Percentiles rank a stretch among this genome's conserved stretches.
phyloP scores from a whole-genome alignment of 2,329 filamentous ascomycete species.

The Myriosclerotinia scirpicola region DNA sequence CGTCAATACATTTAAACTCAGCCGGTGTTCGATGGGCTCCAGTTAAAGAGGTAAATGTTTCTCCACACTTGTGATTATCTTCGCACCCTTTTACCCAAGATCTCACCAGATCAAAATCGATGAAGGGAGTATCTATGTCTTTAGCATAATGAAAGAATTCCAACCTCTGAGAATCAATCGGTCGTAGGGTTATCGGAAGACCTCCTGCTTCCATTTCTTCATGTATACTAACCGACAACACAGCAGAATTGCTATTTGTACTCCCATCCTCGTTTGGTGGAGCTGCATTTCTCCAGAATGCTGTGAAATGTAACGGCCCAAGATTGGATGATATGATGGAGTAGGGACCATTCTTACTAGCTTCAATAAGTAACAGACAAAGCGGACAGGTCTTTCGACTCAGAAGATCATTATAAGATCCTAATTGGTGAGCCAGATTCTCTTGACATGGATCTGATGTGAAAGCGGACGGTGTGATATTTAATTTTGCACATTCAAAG shows the following conservation, averaged over 20 bases:
- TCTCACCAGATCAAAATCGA: background rate
- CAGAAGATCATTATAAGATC: conserved; percentile 9
- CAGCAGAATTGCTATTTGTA: background rate
- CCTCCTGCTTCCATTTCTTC: background rate
- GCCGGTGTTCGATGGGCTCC: conserved; percentile 8
- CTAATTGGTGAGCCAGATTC: background rate
- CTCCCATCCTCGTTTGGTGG: background rate
- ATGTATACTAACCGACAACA: background rate
- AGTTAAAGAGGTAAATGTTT: background rate
- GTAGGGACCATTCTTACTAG: background rate
- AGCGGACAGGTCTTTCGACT: background rate
- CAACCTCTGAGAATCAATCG: background rate
- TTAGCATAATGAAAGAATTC: background rate
- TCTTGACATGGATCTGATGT: conserved; percentile 3
- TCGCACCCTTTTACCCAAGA: background rate
- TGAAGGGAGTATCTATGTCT: background rate
- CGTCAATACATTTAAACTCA: conserved; percentile 3
- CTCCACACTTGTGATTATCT: conserved; percentile 1
- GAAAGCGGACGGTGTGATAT: background rate
- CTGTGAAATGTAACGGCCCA: background rate
- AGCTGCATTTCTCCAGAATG: background rate
- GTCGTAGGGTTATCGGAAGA: background rate
- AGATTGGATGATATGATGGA: conserved; percentile 1
- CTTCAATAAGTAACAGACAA: background rate
- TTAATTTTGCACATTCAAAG: background rate